A percentile compares a stretch with the other conserved stretches of the same genome.
These are phyloP conservation scores for Lasiodiplodia sp. DNA, from an alignment of 2,329 filamentous ascomycete species.

Conservation along the genomic window DNA sequence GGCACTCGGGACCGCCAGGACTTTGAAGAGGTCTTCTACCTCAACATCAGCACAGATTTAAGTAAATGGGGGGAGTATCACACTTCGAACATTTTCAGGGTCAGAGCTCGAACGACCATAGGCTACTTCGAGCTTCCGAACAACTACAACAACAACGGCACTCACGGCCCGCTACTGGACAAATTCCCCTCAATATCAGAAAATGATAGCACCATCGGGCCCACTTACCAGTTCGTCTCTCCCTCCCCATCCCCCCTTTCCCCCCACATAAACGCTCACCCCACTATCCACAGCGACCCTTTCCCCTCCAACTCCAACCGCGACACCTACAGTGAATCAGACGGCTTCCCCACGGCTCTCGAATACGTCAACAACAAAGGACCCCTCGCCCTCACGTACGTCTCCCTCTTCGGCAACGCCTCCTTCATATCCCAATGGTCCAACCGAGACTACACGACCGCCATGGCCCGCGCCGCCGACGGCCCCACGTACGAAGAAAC, in stretches of 20 bases:
- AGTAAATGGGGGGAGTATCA: background rate
- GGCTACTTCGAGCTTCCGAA: slow-evolving; percentile 21
- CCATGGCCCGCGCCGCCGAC: too few relatives aligned
- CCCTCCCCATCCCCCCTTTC: too few relatives aligned
- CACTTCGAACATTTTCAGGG: background rate
- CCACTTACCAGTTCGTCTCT: background rate
- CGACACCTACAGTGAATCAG: too few relatives aligned
- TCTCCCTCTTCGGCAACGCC: slow-evolving; percentile 5
- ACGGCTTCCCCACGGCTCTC: background rate
- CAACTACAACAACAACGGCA: slow-evolving; percentile 4
- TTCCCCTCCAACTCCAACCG: too few relatives aligned
- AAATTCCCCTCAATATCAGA: background rate
- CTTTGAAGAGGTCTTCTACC: slow-evolving; percentile 8
- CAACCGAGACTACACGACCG: background rate
- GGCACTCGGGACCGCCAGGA: slow-evolving; percentile 8
- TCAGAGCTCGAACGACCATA: background rate
- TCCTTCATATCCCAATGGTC: background rate
- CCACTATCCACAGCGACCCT: too few relatives aligned
- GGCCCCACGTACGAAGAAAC: accelerated
- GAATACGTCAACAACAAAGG: background rate
- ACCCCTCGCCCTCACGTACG: background rate
- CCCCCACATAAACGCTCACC: too few relatives aligned
- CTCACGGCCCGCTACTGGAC: background rate
- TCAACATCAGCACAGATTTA: background rate
- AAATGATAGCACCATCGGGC: too few relatives aligned